phyloP scores from a whole-genome alignment of 805 yeast species.

The Candida ulmi region DNA sequence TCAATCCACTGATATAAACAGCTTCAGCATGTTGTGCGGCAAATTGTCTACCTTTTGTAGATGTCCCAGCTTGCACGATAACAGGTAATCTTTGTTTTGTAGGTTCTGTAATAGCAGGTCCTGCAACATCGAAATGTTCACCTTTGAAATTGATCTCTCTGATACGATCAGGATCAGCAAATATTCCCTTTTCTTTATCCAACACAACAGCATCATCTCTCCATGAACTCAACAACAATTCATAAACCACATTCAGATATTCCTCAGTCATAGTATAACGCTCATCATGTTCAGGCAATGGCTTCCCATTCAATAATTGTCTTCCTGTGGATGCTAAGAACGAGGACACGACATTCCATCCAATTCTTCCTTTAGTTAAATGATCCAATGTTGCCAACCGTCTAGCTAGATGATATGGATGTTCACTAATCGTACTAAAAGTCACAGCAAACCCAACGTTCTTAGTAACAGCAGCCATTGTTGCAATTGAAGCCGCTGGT shows the following conservation, averaged over 20 bases:
- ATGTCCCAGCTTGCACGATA: not conserved
- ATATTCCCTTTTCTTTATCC: not conserved
- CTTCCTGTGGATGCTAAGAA: not conserved
- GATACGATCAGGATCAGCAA: not conserved
- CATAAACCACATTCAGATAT: not conserved
- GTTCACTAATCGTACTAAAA: not conserved
- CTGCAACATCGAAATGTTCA: not conserved
- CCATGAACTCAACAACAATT: not conserved
- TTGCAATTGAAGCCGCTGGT: not conserved
- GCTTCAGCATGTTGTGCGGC: not conserved
- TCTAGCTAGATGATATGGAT: not conserved
- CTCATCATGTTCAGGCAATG: not conserved
- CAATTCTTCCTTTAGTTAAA: not conserved
- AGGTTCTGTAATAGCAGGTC: not conserved
- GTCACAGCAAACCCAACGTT: not conserved
- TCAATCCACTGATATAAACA: not conserved
- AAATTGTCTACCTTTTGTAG: not conserved
- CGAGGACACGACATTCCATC: not conserved
- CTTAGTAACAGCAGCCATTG: not conserved
- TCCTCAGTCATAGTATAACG: not conserved
- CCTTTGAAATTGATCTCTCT: not conserved
- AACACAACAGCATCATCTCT: not conserved
- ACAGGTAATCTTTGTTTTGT: not conserved
- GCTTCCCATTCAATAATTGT: slow-evolving; percentile 5
- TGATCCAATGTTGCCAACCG: not conserved